A percentile compares a stretch with the other conserved stretches of the same genome.
Evolutionary conservation across 140 eudicot species (phyloP).

Genomic region (Flaveria floridana): DNA sequence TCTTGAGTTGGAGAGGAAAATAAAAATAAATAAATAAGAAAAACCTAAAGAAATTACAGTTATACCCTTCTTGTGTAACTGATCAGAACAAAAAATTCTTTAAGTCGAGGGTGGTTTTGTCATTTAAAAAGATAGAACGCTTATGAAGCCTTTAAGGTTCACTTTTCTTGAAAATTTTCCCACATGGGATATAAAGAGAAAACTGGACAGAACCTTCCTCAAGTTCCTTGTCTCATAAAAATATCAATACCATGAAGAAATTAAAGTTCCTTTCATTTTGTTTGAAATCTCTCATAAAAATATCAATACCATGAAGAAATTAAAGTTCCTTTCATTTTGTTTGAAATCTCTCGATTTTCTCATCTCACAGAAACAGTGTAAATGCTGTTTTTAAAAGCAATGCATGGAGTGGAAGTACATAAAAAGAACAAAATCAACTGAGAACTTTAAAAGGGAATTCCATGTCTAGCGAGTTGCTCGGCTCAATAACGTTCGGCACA

Average conservation of each 20-base stretch:
- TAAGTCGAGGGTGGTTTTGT: neutral
- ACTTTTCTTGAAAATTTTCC: neutral
- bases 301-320: neutral
- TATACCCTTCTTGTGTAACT: neutral
- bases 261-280: neutral
- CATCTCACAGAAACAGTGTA: neutral
- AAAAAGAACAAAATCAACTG: conserved; percentile 13
- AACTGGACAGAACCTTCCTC: neutral
- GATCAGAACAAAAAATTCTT: neutral
- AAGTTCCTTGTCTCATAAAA: neutral
- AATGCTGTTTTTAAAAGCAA: neutral
- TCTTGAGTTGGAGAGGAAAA: neutral
- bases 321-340: neutral
- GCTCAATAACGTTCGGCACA: neutral
- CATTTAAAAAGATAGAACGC: neutral
- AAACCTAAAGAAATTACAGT: neutral
- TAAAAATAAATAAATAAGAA: neutral
- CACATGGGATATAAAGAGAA: neutral
- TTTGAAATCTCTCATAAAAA: neutral
- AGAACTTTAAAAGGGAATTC: neutral
- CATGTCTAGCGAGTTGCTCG: neutral
- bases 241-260: neutral
- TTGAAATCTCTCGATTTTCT: neutral
- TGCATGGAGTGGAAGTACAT: neutral
- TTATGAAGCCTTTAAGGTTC: neutral